Base-by-base conservation (phyloP, 768 basidiomycete genomes). In the Amanita exitialis region DNA sequence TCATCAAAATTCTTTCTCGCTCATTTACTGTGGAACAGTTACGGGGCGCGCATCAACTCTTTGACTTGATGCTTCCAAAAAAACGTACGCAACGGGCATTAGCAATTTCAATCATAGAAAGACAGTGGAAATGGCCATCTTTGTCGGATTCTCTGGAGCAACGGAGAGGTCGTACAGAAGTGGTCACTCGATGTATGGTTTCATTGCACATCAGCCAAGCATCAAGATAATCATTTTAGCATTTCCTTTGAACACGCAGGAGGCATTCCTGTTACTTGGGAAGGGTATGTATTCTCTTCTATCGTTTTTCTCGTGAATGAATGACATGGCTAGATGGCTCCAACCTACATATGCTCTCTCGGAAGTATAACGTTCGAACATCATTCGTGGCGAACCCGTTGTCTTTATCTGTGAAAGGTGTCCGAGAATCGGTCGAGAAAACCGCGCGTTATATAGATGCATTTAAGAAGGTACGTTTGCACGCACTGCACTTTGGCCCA, bases 201-300 rank as follows among this genome's bases (percentile, higher is more conserved):
- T 42, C 30, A 44, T 8, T 57, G 36, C 41, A 27, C 27, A 12
- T 36, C 49, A 28, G 44, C 25, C 38, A n/a, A 16, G 39, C 44
- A 16, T 53, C 41, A 49, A 23, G 4, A 34, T 43, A 30, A 30
- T n/a, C 53, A 45, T 21, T 44, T 47, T 56, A 89, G 87, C 63
- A 2, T 76, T 83, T 57, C 64, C 73, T 28, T 64, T 90, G 52
- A 73, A 70, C 15, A 73, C 79, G 3, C 74, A 71, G 45, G 73
- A 85, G 56, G 70, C 86, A 5, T 86, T 89, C 60, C 60, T 89
- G 27, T 70, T 89, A 27, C 72, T 90, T 54, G 86, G 86, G 36
- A 82, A 51, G 75, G 75, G 82, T 87, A 84, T 35, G 15, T 64
- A 20, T 60, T 41, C 45, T 55, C 46, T 39, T 34, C 34, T 18